Evolutionary conservation across 257 asterid species (phyloP), one percentile per base, ranked within the genome.

Genomic region (Anisodus acutangulus): DNA sequence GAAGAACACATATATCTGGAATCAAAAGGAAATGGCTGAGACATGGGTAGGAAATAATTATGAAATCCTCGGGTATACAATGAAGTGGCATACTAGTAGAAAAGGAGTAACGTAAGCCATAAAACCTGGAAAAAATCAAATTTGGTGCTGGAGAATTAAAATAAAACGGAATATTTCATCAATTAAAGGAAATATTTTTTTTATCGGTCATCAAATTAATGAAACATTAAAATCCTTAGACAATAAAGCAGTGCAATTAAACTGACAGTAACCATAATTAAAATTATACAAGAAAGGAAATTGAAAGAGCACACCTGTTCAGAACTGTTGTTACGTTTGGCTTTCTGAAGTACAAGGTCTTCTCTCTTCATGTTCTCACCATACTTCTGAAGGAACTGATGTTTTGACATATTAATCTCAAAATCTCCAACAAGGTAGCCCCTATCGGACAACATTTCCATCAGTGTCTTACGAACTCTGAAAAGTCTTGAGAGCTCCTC

Each of bases 361-460:
- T 95, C 98, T 78, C 98, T 90, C 91, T 95, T 94, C 95, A 93
- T 91, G 69, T 88, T 93, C 57, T 95, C 98, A 4, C 98, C 96
- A 66, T 88, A 89, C 90, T 89, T 89, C 12, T n/a, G 80, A 4
- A 84, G 15, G 54, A 89, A 89, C 55, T 84, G 86, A 2, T 22
- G 12, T 47, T 70, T 86, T 4, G 76, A 6, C 90, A 89, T 86
- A 54, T 86, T 83, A 39, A 89, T 72, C 81, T 89, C 91, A 58
- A 60, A 84, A 17, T 89, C 89, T 39, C 84, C 81, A 16, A 89
- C 91, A 3, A 89, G 67, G 63, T 87, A 87, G 35, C 87, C 88
- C 86, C 90, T 82, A 78, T 89, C 91, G 3, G 26, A 78, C 39
- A 87, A 84, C 90, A 89, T 87, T 79, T 87, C 84, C 85, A 89